Evolutionary conservation across 768 basidiomycete genomes (phyloP).

Genomic region (Ramaria rubella): DNA sequence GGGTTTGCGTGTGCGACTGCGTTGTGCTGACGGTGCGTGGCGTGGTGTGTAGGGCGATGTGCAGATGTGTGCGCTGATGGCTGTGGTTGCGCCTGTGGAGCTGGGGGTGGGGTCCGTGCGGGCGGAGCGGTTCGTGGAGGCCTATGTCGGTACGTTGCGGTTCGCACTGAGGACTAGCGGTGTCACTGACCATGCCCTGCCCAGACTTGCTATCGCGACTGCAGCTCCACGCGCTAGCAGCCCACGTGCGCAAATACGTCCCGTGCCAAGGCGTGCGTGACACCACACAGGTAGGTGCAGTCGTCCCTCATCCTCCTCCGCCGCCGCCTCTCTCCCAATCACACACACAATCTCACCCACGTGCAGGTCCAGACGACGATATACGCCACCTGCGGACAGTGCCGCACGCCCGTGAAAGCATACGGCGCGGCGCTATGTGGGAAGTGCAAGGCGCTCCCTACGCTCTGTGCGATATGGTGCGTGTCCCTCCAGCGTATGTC

Average conservation of each 20-base stretch:
- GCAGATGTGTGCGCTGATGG: constrained; percentile 72
- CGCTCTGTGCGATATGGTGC: constrained; percentile 68
- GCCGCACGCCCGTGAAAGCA: constrained; percentile 50
- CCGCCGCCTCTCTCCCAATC: not conserved
- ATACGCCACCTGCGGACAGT: constrained; percentile 62
- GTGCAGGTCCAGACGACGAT: constrained; percentile 65
- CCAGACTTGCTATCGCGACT: constrained; percentile 59
- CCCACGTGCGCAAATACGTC: constrained; percentile 68
- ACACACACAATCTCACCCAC: not conserved
- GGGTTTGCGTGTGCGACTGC: no score
- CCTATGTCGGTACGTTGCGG: constrained; percentile 58
- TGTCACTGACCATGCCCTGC: not conserved
- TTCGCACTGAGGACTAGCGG: not conserved
- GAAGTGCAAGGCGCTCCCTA: constrained; percentile 42
- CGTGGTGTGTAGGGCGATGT: constrained; percentile 56
- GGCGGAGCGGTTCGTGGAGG: constrained; percentile 50
- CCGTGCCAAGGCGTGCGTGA: constrained; percentile 44
- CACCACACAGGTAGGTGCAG: constrained; percentile 50
- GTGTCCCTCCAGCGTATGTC: constrained; percentile 21
- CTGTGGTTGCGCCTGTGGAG: constrained; percentile 54
- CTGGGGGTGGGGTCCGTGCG: constrained; percentile 42
- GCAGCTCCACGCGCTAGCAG: constrained; percentile 57
- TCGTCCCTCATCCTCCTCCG: no score
- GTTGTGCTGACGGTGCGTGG: constrained; percentile 8
- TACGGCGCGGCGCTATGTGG: constrained; percentile 46